Conservation (phyloP, 345 rosid species). For the Aquilaria yunnanensis region DNA sequence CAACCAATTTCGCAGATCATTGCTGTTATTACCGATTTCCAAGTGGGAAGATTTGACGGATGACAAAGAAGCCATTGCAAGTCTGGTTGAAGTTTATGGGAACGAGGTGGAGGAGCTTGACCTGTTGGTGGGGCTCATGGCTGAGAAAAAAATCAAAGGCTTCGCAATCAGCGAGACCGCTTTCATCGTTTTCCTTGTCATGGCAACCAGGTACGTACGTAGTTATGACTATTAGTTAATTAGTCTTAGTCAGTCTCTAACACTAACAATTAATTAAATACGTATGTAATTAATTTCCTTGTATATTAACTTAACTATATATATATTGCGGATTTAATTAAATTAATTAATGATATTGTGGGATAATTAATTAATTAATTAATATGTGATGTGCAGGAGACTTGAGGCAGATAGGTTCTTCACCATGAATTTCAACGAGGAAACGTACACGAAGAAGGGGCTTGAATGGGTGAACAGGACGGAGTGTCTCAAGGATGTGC, state of each 20-base stretch:
- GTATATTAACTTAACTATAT: background rate
- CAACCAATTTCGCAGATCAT: slow-evolving; percentile 37
- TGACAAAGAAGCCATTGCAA: slow-evolving; percentile 31
- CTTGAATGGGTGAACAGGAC: slow-evolving; percentile 52
- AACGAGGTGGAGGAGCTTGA: slow-evolving; percentile 50
- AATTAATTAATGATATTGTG: background rate
- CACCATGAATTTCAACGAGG: slow-evolving; percentile 44
- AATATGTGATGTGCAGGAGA: slow-evolving; percentile 33
- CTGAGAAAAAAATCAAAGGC: slow-evolving; percentile 60
- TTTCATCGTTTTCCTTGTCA: slow-evolving; percentile 35
- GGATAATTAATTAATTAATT: background rate
- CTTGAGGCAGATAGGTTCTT: slow-evolving; percentile 56
- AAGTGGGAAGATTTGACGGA: slow-evolving; percentile 65
- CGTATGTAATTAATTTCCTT: background rate
- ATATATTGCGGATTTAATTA: background rate
- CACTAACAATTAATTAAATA: background rate
- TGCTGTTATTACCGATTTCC: slow-evolving; percentile 39
- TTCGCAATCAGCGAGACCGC: slow-evolving; percentile 70
- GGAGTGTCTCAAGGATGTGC: slow-evolving; percentile 40
- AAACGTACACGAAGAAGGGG: slow-evolving; percentile 46
- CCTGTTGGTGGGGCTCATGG: slow-evolving; percentile 49
- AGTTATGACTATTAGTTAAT: too few relatives aligned
- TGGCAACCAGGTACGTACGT: slow-evolving; percentile 44
- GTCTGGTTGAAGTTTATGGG: slow-evolving; percentile 39
- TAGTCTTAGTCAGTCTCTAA: too few relatives aligned